Base-by-base conservation (phyloP, 2,329 filamentous ascomycete genomes). In the Neocatenulostroma microsporum region DNA sequence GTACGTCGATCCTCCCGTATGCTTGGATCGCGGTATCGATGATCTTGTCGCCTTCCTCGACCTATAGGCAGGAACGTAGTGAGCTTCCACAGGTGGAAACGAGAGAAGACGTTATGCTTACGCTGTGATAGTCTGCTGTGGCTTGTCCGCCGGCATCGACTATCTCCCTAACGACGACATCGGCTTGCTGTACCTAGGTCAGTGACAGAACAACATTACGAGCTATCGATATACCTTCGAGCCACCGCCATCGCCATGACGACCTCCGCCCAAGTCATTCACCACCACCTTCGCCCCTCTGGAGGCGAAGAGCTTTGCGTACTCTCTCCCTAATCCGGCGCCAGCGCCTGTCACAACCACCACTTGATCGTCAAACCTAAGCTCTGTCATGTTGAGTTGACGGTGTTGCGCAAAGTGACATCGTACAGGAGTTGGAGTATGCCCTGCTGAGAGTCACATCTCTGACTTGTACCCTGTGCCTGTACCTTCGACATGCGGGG, bases 111-210 rank as follows among this genome's bases (percentile, higher is more conserved):
- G n/a, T n/a, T n/a, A n/a, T n/a, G n/a, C n/a, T n/a, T n/a, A n/a
- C 88, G 62, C 77, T 79, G 69, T 96, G 82, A 71, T 95, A 95
- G 74, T 94, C 95, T 63, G 88, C 86, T 34, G 94, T 87, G 41
- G 89, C 91, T 66, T 94, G 89, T 60, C 89, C 89, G 61, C 89
- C 89, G 37, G 80, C 82, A 59, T 79, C 74, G 66, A 81, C 85
- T 63, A 88, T 86, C 65, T 85, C 79, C 50, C 84, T 69, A 58
- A 88, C 82, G 40, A 88, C 82, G 33, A 81, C 75, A 72, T 91
- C 84, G 53, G 84, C 84, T 43, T 82, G 81, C 82, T 87, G 36
- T 33, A 10, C 13, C 8, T 14, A 29, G n/a, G 25, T 29, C 26
- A 29, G 26, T 10, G 9, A 13, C 9, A n/a, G n/a, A n/a, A n/a